Evolutionary conservation across 306 rosid genomes (phyloP).

Genomic region (Corylus heterophylla): DNA sequence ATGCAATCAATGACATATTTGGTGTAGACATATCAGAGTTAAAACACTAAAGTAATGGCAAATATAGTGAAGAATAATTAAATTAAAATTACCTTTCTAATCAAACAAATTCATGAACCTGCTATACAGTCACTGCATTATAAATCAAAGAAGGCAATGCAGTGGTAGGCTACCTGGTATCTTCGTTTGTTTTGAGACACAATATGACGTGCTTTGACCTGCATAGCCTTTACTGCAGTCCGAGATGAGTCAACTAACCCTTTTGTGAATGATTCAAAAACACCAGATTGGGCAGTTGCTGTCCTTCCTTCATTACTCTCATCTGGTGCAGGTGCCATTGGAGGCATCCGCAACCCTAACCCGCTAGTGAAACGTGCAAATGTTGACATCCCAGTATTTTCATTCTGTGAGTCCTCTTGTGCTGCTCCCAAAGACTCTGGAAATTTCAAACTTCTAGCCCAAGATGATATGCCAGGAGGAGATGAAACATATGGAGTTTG

Average conservation of each 20-base stretch:
- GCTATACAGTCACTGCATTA: neutral
- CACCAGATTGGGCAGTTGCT: constrained; percentile 44
- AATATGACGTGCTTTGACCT: constrained; percentile 90
- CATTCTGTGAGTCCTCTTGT: constrained; percentile 40
- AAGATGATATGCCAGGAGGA: constrained; percentile 49
- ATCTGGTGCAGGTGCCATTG: constrained; percentile 26
- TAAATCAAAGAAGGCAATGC: constrained; percentile 1
- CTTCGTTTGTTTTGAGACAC: constrained; percentile 92
- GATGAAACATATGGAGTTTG: constrained; percentile 30
- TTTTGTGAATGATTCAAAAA: constrained; percentile 67
- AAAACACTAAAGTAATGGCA: neutral
- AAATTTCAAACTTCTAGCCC: constrained; percentile 49
- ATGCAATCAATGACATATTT: neutral
- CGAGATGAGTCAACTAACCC: constrained; percentile 74
- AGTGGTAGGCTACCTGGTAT: constrained; percentile 66
- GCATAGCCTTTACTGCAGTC: constrained; percentile 82
- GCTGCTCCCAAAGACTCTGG: constrained; percentile 37
- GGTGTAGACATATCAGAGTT: neutral
- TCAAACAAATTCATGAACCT: neutral
- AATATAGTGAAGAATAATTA: neutral
- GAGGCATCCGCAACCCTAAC: constrained; percentile 49
- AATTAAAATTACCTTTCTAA: neutral
- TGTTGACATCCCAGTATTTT: constrained; percentile 46
- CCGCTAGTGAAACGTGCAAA: constrained; percentile 59
- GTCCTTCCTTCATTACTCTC: constrained; percentile 37